These are phyloP conservation scores for Tricholoma flavovirens DNA, from an alignment of 768 basidiomycete genomes.

Conservation along the genomic window DNA sequence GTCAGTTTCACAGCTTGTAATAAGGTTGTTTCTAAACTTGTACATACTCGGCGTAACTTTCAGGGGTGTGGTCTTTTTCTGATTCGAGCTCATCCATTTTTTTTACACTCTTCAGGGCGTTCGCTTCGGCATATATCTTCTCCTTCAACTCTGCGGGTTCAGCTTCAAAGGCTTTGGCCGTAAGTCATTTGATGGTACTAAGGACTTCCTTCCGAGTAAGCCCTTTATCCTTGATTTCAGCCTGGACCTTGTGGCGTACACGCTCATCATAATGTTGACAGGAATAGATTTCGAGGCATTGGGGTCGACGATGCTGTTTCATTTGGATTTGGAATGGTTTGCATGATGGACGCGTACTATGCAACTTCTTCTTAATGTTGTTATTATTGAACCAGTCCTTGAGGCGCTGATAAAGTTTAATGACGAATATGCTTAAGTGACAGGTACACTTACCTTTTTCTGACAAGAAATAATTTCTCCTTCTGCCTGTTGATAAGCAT, in stretches of 20 bases:
- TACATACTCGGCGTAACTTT: not conserved
- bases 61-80: not conserved
- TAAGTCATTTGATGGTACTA: not conserved
- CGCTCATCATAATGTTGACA: not conserved
- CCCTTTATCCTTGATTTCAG: conserved; percentile 1
- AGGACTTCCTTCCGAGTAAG: not conserved
- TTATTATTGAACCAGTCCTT: conserved; percentile 3
- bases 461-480: not conserved
- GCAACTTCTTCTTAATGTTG: not conserved
- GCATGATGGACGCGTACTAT: not conserved
- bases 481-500: not conserved
- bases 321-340: not conserved
- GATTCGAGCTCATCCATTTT: not conserved
- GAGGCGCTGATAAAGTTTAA: not conserved
- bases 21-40: not conserved
- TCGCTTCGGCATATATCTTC: not conserved
- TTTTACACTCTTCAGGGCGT: not conserved
- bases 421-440: not conserved
- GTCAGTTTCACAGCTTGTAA: not conserved
- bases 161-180: not conserved
- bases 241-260: not conserved
- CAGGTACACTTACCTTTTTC: not conserved
- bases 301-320: not conserved
- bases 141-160: not conserved
- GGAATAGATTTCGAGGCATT: conserved; percentile 1